A percentile compares a stretch with the other conserved stretches of the same genome.
These are phyloP conservation scores for Leishmania major DNA, from an alignment of 208 protist genomes.

Conservation along the genomic window DNA sequence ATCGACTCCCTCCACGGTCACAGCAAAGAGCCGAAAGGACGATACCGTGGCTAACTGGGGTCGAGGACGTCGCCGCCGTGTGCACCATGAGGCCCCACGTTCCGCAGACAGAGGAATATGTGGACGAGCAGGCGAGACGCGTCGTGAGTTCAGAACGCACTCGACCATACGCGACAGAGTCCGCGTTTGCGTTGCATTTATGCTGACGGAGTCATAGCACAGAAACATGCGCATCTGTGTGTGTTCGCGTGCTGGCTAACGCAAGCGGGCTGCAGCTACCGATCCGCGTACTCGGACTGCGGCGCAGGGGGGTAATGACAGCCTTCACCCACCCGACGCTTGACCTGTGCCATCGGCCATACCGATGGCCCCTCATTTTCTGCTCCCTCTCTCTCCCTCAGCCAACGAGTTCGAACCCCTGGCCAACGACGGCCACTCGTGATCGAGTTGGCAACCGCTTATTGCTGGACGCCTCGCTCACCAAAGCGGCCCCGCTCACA, in stretches of 20 bases:
- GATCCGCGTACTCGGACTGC: background rate
- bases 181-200: background rate
- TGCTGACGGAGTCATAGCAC: background rate
- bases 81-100: background rate
- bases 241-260: background rate
- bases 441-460: background rate
- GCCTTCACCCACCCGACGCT: no score
- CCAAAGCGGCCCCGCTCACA: constrained; percentile 57
- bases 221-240: background rate
- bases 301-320: background rate
- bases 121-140: background rate
- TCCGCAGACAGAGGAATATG: background rate
- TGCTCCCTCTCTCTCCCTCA: background rate
- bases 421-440: constrained; percentile 38
- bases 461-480: background rate
- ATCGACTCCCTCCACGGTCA: background rate
- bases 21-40: background rate
- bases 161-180: background rate
- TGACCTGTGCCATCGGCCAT: background rate
- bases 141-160: background rate
- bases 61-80: background rate
- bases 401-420: constrained; percentile 36
- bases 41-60: background rate
- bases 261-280: background rate
- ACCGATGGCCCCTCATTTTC: background rate